A percentile compares a stretch with the other conserved stretches of the same genome.
phyloP scores from a whole-genome alignment of 106 monocot species.

The Alisma plantagoaquatica region DNA sequence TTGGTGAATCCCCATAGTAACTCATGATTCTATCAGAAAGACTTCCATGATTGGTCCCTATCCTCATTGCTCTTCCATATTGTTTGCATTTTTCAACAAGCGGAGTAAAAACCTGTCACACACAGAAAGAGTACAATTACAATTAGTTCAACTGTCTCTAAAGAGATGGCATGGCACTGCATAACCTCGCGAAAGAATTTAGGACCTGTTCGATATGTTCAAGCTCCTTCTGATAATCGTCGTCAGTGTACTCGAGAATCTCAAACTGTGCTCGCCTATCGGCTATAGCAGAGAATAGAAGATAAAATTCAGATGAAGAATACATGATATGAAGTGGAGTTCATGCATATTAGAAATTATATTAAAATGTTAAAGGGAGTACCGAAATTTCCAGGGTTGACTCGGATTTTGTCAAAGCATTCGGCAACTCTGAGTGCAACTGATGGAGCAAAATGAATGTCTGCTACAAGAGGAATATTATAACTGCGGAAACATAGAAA shows the following conservation, averaged over 20 bases:
- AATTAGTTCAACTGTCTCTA: not conserved
- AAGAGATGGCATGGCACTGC: not conserved
- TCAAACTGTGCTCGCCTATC: slow-evolving; percentile 96
- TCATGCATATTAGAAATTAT: not conserved
- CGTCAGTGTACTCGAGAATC: slow-evolving; percentile 73
- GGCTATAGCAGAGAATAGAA: slow-evolving; percentile 57
- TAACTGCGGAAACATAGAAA: slow-evolving; percentile 75
- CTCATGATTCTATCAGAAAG: slow-evolving; percentile 99
- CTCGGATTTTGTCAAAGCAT: slow-evolving; percentile 99
- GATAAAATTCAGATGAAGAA: not conserved
- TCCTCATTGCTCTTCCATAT: slow-evolving; percentile 96
- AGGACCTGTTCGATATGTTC: slow-evolving; percentile 94
- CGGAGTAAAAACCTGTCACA: slow-evolving; percentile 83
- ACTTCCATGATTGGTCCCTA: slow-evolving; percentile 99
- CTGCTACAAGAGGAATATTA: slow-evolving; percentile 96
- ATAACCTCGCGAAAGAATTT: not conserved
- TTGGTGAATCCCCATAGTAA: slow-evolving; percentile 98
- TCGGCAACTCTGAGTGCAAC: slow-evolving; percentile 96
- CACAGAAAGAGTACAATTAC: not conserved
- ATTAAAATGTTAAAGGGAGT: not conserved
- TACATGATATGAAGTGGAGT: not conserved
- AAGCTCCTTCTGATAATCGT: slow-evolving; percentile 94
- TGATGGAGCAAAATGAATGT: slow-evolving; percentile 97
- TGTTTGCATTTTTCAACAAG: slow-evolving; percentile 98
- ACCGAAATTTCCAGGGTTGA: slow-evolving; percentile 99